phyloP scores from a whole-genome alignment of 345 rosid species.

The Rhodamnia argentea region DNA sequence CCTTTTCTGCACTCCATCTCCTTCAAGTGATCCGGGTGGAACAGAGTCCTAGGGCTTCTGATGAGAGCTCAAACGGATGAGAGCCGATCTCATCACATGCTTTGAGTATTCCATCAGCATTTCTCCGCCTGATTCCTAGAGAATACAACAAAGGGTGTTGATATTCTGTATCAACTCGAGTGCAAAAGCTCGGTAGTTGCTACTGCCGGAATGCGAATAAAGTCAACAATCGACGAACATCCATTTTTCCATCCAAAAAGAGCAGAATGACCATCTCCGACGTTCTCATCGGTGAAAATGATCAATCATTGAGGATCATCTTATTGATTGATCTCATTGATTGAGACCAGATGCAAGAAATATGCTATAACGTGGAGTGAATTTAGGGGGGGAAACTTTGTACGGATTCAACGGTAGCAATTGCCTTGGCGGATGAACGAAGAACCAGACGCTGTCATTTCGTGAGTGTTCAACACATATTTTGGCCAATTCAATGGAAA shows the following conservation, averaged over 20 bases:
- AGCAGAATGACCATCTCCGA: background rate
- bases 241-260: background rate
- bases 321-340: background rate
- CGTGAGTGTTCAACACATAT: too few relatives aligned
- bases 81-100: conserved; percentile 8
- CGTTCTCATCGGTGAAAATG: background rate
- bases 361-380: background rate
- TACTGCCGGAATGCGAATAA: rapidly evolving
- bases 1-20: conserved; percentile 28
- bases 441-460: too few relatives aligned
- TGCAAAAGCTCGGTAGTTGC: background rate
- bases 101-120: conserved; percentile 23
- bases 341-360: background rate
- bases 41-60: conserved; percentile 45
- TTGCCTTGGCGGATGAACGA: too few relatives aligned
- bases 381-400: too few relatives aligned
- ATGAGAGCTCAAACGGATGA: conserved; percentile 20
- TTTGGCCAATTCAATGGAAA: too few relatives aligned
- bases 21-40: conserved; percentile 18
- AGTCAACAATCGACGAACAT: background rate
- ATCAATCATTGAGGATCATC: background rate
- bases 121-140: conserved; percentile 10
- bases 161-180: background rate
- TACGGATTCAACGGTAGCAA: too few relatives aligned
- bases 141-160: background rate